Conservation (phyloP, 257 asterid genomes). For the Nicotiana sylvestris region DNA sequence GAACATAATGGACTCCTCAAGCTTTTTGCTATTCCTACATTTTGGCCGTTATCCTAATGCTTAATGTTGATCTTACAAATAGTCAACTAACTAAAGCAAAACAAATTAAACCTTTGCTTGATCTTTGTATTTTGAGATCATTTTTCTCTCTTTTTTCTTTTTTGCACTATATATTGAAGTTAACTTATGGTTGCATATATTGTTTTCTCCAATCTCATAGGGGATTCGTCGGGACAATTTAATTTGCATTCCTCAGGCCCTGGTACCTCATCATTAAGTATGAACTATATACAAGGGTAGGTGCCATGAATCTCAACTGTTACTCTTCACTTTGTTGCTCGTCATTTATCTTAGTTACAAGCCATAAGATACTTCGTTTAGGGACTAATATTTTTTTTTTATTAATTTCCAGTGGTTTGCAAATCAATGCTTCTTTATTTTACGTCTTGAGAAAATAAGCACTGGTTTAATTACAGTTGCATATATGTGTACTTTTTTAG, state of each 20-base stretch:
- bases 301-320: background rate
- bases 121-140: background rate
- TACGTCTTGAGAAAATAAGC: background rate
- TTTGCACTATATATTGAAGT: background rate
- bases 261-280: slow-evolving; percentile 48
- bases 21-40: background rate
- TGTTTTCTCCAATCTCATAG: slow-evolving; percentile 18
- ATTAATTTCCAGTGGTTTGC: background rate
- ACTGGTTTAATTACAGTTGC: background rate
- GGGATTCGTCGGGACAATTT: slow-evolving; percentile 46
- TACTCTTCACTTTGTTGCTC: background rate
- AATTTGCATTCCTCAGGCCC: slow-evolving; percentile 38
- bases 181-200: background rate
- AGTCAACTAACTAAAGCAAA: background rate
- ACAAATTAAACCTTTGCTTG: background rate
- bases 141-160: background rate
- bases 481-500: background rate
- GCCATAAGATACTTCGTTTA: background rate
- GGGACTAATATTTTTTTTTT: background rate
- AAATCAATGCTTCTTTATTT: background rate
- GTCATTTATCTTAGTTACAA: background rate
- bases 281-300: slow-evolving; percentile 55
- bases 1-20: background rate
- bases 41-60: background rate
- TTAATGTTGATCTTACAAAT: background rate